Evolutionary conservation across 1,139 yeast species (phyloP).

Genomic region (Suhomyces kunorum): DNA sequence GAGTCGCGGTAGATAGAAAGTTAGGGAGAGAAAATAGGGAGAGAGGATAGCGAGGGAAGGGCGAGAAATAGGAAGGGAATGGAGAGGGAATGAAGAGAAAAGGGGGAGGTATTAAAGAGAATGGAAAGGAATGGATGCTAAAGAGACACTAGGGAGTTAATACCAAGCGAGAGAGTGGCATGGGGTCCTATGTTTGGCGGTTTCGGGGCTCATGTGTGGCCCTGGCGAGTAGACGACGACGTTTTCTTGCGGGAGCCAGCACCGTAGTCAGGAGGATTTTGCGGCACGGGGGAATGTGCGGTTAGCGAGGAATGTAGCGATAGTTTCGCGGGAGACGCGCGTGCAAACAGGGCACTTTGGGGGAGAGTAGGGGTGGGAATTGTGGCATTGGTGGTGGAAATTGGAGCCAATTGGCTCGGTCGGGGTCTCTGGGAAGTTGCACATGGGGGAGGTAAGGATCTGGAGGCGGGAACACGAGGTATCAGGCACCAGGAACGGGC

Average conservation of each 20-base stretch:
- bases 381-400: not conserved
- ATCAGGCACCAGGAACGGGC: too few species aligned
- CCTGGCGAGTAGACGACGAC: too few species aligned
- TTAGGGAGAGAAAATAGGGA: not conserved
- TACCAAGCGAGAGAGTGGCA: too few species aligned
- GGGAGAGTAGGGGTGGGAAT: not conserved
- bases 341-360: too few species aligned
- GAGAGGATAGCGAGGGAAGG: not conserved
- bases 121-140: not conserved
- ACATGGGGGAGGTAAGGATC: not conserved
- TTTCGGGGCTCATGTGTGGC: too few species aligned
- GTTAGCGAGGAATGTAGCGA: not conserved
- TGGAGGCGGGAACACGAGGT: too few species aligned
- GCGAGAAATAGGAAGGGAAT: not conserved
- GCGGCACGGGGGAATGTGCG: not conserved
- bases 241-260: not conserved
- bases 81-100: not conserved
- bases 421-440: too few species aligned
- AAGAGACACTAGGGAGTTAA: not conserved
- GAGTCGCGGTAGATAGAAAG: not conserved
- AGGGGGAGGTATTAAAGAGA: not conserved
- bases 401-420: too few species aligned
- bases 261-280: too few species aligned
- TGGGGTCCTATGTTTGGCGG: too few species aligned
- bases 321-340: too few species aligned